phyloP scores from a whole-genome alignment of 1,284 basidiomycete species.

The Somion occarium region DNA sequence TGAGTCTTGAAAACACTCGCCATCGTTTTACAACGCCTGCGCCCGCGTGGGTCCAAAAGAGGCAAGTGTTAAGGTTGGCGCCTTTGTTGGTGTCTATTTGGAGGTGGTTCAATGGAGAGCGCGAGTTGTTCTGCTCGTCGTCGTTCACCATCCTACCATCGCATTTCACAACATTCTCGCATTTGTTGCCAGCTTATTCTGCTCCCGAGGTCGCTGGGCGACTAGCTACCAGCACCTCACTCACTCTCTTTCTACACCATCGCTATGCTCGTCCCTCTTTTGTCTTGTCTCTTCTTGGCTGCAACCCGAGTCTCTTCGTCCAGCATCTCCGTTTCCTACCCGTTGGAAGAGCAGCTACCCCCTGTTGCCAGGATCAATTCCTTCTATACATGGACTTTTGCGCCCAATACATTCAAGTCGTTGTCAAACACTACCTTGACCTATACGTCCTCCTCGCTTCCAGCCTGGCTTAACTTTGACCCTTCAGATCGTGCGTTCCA shows the following conservation, averaged over 20 bases:
- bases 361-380: constrained; percentile 54
- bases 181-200: not conserved
- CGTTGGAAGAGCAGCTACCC: constrained; percentile 58
- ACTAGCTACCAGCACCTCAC: constrained; percentile 41
- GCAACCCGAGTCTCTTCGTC: constrained; percentile 24
- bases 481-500: constrained; percentile 41
- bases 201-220: constrained; percentile 41
- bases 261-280: constrained; percentile 64
- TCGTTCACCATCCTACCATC: not conserved
- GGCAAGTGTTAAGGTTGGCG: too few species aligned
- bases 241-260: constrained; percentile 37
- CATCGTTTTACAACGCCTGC: too few species aligned
- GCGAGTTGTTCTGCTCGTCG: too few species aligned
- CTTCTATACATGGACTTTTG: constrained; percentile 62
- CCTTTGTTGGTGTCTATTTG: too few species aligned
- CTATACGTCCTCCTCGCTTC: constrained; percentile 48
- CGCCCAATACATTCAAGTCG: constrained; percentile 53
- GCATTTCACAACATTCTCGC: not conserved
- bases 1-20: too few species aligned
- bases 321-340: constrained; percentile 42
- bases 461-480: constrained; percentile 67
- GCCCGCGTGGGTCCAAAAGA: too few species aligned
- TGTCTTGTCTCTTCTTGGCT: constrained; percentile 28
- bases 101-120: too few species aligned
- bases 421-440: constrained; percentile 27